These are phyloP conservation scores for Tylopilus balloui DNA, from an alignment of 768 basidiomycete species.

Conservation along the genomic window DNA sequence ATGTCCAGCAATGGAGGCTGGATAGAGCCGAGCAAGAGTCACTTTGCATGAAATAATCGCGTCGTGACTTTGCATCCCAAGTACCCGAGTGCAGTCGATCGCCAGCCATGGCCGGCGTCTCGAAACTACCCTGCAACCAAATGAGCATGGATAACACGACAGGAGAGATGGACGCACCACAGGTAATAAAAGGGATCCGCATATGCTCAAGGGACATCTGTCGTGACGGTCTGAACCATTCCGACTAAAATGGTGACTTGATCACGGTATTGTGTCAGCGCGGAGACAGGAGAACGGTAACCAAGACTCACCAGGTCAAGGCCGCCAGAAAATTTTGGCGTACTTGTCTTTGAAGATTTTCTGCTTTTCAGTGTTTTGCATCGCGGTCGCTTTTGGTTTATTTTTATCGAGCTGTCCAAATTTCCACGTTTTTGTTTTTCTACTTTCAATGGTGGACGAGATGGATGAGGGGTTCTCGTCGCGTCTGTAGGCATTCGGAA, in stretches of 20 bases:
- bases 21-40: neutral
- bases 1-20: too few species aligned
- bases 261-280: neutral
- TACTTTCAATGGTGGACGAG: neutral
- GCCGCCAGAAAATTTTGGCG: neutral
- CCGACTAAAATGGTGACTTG: neutral
- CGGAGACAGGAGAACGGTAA: neutral
- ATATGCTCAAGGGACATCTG: conserved; percentile 1
- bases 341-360: neutral
- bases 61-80: neutral
- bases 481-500: neutral
- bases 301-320: neutral
- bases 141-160: neutral
- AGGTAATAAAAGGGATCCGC: neutral
- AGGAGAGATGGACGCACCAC: neutral
- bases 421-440: neutral
- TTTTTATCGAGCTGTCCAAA: neutral
- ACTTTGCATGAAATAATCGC: neutral
- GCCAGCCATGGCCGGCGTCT: conserved; percentile 14
- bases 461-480: neutral
- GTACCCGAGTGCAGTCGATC: conserved; percentile 1
- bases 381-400: neutral
- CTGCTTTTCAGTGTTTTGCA: neutral
- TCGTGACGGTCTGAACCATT: neutral
- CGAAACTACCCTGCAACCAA: neutral